Conservation (phyloP, 2,329 filamentous ascomycete genomes). For the Pseudogymnoascus sp. region DNA sequence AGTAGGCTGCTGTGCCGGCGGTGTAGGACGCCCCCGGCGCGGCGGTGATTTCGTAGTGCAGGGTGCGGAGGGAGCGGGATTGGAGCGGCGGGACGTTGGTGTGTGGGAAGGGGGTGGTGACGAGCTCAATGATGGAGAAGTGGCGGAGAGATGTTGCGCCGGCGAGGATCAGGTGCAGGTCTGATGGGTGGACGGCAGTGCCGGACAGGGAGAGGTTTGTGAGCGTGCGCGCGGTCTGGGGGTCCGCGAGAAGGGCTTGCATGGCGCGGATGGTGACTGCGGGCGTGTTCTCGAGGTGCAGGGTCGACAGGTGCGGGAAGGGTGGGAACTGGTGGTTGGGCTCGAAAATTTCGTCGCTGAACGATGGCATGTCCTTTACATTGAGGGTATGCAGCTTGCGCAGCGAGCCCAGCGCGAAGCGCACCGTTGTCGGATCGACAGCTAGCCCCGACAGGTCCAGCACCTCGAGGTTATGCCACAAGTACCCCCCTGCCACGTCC, state of each 20-base stretch:
- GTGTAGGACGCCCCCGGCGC: too few relatives aligned
- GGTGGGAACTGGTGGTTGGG: constrained; percentile 55
- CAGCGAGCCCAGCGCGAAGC: constrained; percentile 62
- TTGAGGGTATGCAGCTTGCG: constrained; percentile 64
- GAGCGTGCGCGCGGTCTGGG: constrained; percentile 49
- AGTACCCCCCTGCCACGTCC: constrained; percentile 51
- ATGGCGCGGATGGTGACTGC: constrained; percentile 66
- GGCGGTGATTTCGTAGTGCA: too few relatives aligned
- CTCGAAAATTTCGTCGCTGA: constrained; percentile 71
- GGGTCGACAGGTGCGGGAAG: constrained; percentile 65
- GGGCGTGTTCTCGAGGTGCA: constrained; percentile 64
- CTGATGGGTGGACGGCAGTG: constrained; percentile 54
- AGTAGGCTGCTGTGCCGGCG: too few relatives aligned
- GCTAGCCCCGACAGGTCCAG: constrained; percentile 61
- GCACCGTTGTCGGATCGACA: constrained; percentile 61
- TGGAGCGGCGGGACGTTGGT: constrained; percentile 51
- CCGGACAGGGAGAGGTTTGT: constrained; percentile 60
- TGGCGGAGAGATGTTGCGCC: constrained; percentile 32
- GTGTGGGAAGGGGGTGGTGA: constrained; percentile 48
- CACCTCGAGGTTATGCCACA: constrained; percentile 65
- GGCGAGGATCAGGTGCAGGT: constrained; percentile 34
- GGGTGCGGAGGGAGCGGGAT: constrained; percentile 58
- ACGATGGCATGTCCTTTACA: constrained; percentile 57
- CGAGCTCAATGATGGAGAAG: constrained; percentile 47
- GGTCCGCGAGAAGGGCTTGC: constrained; percentile 54